Evolutionary conservation across 192 early-diverging fungal genomes (phyloP), one percentile per base, ranked within the genome.

Genomic region (Physocladia obscura): DNA sequence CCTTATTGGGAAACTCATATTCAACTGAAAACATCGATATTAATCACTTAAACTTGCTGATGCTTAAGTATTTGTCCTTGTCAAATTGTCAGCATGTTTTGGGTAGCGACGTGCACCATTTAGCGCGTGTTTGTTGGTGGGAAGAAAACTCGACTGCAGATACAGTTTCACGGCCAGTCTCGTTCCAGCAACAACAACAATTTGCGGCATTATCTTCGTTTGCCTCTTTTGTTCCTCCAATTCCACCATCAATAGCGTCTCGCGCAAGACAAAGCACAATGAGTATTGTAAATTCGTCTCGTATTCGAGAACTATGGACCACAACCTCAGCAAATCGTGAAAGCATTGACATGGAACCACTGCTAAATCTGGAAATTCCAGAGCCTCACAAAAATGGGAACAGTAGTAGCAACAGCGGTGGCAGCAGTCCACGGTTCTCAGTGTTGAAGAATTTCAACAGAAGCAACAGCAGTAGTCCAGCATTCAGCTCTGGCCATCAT

Each of bases 71-170:
- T 26, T 19, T 67, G 47, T 34, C 49, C 35, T 38, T 67, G 47
- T 52, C 47, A 19, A 67, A 52, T 36, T 67, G 63, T 52, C 63
- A 67, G 34, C 24, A 17, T 13, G 63, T 67, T 29, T 6, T 67
- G 8, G 47, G 49, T 6, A 67, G 27, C 24, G 63, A 67, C 35
- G 63, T 67, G 49, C 63, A 67, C 52, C 29, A 52, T 30, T 36
- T 67, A 24, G 63, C 63, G n/a, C 21, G 63, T 8, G 4, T 49
- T 5, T 52, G 39, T 11, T 67, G 63, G 63, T 22, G 34, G 63
- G 63, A 67, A 34, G 63, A 67, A 21, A 35, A 59, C 19, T 48
- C n/a, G 51, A 6, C 6, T 54, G 5, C n/a, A 22, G 13, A 44
- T 44, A n/a, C n/a, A 54, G 13, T 15, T 15, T 54, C 5, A n/a